Conservation (phyloP, 495 filamentous ascomycete species). For the Xeromyces bisporus region DNA sequence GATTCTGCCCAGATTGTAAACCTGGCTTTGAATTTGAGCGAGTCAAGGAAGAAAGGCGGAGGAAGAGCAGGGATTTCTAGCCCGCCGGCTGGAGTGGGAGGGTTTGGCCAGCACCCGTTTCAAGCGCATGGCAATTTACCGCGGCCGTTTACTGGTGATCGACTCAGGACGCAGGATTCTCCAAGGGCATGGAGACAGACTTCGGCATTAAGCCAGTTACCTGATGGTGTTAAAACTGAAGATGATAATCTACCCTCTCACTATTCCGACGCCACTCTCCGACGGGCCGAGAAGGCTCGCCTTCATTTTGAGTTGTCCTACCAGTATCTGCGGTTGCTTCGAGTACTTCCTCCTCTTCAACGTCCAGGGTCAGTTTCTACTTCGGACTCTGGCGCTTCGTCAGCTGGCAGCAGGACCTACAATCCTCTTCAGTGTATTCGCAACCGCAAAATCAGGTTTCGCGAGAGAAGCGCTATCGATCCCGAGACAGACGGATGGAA, state of each 20-base stretch:
- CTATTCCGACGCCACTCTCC: conserved; percentile 63
- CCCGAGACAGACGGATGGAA: conserved; percentile 59
- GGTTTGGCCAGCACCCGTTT: conserved; percentile 6
- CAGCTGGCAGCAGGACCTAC: conserved; percentile 35
- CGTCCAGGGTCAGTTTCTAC: conserved; percentile 3
- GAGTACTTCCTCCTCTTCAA: conserved; percentile 51
- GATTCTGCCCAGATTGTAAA: conserved; percentile 80
- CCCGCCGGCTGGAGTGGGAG: conserved; percentile 20
- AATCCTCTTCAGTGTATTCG: conserved; percentile 80
- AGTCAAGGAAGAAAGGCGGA: conserved; percentile 51
- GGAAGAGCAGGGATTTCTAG: conserved; percentile 37
- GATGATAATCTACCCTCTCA: conserved; percentile 31
- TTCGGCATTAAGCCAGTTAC: conserved; percentile 16
- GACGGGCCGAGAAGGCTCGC: conserved; percentile 61
- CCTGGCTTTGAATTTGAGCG: conserved; percentile 74
- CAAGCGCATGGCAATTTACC: conserved; percentile 7
- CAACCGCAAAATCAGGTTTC: conserved; percentile 62
- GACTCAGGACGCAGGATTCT: conserved; percentile 1
- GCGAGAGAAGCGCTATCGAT: conserved; percentile 53
- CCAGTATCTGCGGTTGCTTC: conserved; percentile 63
- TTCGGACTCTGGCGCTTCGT: conserved; percentile 1
- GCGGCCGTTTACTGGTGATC: conserved; percentile 5
- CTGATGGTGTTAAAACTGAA: conserved; percentile 14
- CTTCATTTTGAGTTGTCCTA: conserved; percentile 61
- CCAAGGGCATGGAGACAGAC: no score